Base-by-base conservation (phyloP, 106 monocot genomes). In the Iris macrosiphon region DNA sequence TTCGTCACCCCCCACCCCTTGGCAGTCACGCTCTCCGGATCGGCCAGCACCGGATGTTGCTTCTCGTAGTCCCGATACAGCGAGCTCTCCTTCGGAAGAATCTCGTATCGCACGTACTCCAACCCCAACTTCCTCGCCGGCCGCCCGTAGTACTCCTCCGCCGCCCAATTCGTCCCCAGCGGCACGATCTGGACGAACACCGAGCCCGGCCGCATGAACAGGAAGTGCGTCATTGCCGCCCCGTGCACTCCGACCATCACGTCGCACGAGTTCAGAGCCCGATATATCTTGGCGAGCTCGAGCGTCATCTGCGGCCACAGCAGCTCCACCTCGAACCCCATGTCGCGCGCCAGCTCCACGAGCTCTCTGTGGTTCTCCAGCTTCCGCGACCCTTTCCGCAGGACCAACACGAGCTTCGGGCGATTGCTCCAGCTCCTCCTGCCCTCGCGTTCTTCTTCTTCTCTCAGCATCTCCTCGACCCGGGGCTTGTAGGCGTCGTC, bases 211-310 rank as follows among this genome's bases (percentile, higher is more conserved):
- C 72, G 68, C 79, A 93, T 66, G 77, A 93, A 83, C 10, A 93
- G 54, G 50, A 93, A 70, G 67, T 93, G 92, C 2, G 92, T 93
- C 76, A 87, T 65, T 42, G 87, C 92, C 3, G 92, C 92, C 16
- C 92, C 92, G 31, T 93, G 92, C 5, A 93, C 87, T 21, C 77
- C 83, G n/a, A 93, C 24, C 87, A 93, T 75, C 3, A 65, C 92
- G 55, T 87, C 66, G 19, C 83, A 49, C 17, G 76, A 48, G 35
- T 49, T 42, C 6, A 93, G 68, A 3, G 57, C 68, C 0, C 6
- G 16, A 62, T 80, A 56, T 41, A 93, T 83, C 11, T 65, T 69
- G 17, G 79, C 31, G 31, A 93, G 62, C 0, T 72, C 73, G 12
- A 82, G 85, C 26, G 25, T 44, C 11, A 66, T 46, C 15, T 55